Evolutionary conservation across 1,284 basidiomycete genomes (phyloP).

Genomic region (Sparassis latifolia): DNA sequence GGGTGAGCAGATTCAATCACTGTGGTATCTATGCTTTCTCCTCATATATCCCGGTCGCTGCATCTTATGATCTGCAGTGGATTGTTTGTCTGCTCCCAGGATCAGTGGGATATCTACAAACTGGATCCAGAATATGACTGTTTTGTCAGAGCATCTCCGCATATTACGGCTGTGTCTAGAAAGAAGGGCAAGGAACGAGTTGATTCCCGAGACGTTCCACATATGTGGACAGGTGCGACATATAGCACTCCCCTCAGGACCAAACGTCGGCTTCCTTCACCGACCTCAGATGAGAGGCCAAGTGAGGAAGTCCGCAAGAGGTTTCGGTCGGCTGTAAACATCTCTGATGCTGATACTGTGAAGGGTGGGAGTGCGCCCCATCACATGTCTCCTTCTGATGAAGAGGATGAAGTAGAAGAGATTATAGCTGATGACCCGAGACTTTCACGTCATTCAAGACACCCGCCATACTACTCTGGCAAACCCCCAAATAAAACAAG

Average conservation of each 20-base stretch:
- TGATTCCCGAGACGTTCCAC: background rate
- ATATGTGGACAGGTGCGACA: background rate
- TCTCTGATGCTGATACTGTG: constrained; percentile 6
- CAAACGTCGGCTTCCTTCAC: constrained; percentile 16
- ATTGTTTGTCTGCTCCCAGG: constrained; percentile 47
- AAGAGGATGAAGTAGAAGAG: constrained; percentile 43
- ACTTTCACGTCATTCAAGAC: background rate
- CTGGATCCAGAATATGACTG: constrained; percentile 66
- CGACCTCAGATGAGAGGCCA: constrained; percentile 7
- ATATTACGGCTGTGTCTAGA: constrained; percentile 25
- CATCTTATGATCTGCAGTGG: constrained; percentile 28
- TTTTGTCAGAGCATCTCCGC: constrained; percentile 40
- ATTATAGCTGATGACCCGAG: constrained; percentile 44
- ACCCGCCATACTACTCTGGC: background rate
- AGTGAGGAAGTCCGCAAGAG: constrained; percentile 11
- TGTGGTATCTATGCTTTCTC: background rate
- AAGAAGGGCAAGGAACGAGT: constrained; percentile 9
- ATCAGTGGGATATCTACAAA: constrained; percentile 81
- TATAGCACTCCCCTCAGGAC: background rate
- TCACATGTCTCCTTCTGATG: constrained; percentile 22
- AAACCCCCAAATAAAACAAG: background rate
- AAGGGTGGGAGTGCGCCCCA: constrained; percentile 9
- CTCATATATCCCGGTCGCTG: background rate
- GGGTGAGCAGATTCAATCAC: constrained; percentile 45
- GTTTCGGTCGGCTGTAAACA: constrained; percentile 12